Evolutionary conservation across 371 early-diverging fungal genomes (phyloP).

Genomic region (Mucor velutinosus): DNA sequence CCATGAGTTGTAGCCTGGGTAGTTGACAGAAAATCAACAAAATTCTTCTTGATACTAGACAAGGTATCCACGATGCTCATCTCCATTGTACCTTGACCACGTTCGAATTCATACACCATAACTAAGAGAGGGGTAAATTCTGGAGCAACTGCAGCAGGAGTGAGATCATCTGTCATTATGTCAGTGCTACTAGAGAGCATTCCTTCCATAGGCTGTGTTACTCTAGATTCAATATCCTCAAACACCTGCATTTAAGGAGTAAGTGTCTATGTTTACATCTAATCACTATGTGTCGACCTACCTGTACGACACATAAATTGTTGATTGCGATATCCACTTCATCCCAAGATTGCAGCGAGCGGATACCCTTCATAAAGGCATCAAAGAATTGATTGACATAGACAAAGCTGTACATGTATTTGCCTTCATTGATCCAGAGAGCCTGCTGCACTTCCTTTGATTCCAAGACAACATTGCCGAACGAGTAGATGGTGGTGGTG

Average conservation of each 20-base stretch:
- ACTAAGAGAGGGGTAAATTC: constrained; percentile 39
- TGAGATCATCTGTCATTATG: not conserved
- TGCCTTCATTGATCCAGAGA: constrained; percentile 41
- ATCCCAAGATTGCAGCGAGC: constrained; percentile 48
- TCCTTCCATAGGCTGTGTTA: not conserved
- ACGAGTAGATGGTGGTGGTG: constrained; percentile 66
- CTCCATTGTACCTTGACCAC: constrained; percentile 49
- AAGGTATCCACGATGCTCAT: constrained; percentile 20
- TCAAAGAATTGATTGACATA: constrained; percentile 65
- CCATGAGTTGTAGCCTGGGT: not conserved
- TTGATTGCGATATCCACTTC: constrained; percentile 57
- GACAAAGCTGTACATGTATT: constrained; percentile 57
- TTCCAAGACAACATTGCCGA: constrained; percentile 64
- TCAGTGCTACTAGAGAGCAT: not conserved
- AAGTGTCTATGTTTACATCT: not conserved
- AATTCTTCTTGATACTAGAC: constrained; percentile 18
- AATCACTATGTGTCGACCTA: constrained; percentile 10
- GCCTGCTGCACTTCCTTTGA: constrained; percentile 61
- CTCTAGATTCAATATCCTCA: constrained; percentile 53
- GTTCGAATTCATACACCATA: constrained; percentile 59
- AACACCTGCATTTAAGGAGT: constrained; percentile 35
- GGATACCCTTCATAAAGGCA: constrained; percentile 57
- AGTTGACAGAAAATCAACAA: not conserved
- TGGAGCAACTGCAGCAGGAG: not conserved
- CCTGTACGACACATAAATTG: constrained; percentile 59